Conservation (phyloP, 1,284 basidiomycete species). For the Coriolopsis trogii region DNA sequence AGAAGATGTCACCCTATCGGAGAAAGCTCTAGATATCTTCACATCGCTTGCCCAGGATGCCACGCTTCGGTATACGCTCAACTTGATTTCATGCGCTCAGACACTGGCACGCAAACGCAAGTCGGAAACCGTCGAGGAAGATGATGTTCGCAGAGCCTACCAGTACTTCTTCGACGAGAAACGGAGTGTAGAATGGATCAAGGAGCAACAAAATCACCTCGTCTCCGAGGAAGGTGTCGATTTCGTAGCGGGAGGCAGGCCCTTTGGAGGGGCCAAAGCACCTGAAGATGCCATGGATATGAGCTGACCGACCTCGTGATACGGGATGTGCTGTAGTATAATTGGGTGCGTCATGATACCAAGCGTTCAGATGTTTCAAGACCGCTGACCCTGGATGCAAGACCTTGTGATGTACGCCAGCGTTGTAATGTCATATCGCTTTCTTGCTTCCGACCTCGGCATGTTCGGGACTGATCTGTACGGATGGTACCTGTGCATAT, state of each 20-base stretch:
- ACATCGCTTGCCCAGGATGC: constrained; percentile 88
- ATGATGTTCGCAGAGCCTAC: constrained; percentile 86
- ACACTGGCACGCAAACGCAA: constrained; percentile 85
- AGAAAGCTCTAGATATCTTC: constrained; percentile 77
- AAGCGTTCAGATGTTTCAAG: too few relatives aligned
- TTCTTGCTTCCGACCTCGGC: constrained; percentile 1
- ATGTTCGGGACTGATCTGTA: background rate
- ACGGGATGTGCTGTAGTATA: constrained; percentile 17
- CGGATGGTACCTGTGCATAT: constrained; percentile 4
- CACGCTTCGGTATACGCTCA: constrained; percentile 88
- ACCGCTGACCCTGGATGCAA: background rate
- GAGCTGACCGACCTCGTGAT: constrained; percentile 24
- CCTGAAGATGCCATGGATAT: constrained; percentile 37
- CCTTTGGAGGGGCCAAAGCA: constrained; percentile 16
- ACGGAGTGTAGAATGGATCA: constrained; percentile 93
- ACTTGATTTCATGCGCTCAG: constrained; percentile 90
- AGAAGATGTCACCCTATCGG: constrained; percentile 89
- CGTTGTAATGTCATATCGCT: constrained; percentile 9
- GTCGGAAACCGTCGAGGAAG: constrained; percentile 74
- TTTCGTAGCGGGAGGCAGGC: constrained; percentile 26
- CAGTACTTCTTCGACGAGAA: constrained; percentile 95
- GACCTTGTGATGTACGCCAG: constrained; percentile 10
- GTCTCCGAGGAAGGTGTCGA: constrained; percentile 67
- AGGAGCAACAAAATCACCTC: constrained; percentile 76
- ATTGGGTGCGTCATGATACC: constrained; percentile 23